Conservation (phyloP, 2,329 filamentous ascomycete genomes). For the Ophiostoma australiae region DNA sequence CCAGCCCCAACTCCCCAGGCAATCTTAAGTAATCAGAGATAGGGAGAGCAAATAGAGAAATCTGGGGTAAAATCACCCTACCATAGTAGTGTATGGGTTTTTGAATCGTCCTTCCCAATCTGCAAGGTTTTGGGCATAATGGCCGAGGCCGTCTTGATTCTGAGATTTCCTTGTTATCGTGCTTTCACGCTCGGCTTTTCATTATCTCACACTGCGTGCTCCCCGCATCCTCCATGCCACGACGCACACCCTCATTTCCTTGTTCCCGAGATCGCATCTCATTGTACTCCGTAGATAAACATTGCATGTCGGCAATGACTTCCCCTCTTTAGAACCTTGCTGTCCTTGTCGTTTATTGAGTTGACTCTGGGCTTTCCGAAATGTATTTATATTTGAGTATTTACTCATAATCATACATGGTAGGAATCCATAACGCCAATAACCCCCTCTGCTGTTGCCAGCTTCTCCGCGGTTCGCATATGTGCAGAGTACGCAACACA, state of each 20-base stretch:
- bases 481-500: neutral
- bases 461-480: neutral
- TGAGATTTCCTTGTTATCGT: neutral
- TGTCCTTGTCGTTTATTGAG: neutral
- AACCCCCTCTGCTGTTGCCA: neutral
- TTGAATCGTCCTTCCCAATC: neutral
- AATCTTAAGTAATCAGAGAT: neutral
- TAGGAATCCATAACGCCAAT: neutral
- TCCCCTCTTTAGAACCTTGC: neutral
- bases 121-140: neutral
- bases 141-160: neutral
- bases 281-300: neutral
- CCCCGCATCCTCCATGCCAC: neutral
- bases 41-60: neutral
- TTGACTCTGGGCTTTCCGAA: neutral
- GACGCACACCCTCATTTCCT: constrained; percentile 8
- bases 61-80: neutral
- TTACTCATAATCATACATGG: neutral
- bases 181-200: neutral
- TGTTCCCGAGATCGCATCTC: neutral
- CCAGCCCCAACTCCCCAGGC: neutral
- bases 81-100: too few species aligned
- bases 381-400: neutral
- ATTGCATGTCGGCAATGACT: neutral
- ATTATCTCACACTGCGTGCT: neutral